Conservation (phyloP, 176 grass and related monocot genomes). For the Ananas comosus region DNA sequence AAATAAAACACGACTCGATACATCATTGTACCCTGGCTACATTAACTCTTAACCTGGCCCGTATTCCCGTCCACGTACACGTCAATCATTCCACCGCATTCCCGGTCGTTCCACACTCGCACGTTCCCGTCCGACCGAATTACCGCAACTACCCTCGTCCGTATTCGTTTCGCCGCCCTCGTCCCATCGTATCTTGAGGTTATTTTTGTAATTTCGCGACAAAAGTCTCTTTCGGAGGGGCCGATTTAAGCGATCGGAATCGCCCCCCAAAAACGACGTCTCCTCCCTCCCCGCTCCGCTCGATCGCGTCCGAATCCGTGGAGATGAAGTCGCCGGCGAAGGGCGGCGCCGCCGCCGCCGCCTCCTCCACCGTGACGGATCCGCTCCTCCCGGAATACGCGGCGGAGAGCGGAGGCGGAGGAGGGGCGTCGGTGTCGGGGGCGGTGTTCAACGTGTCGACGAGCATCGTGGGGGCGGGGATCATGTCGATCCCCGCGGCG, state of each 20-base stretch:
- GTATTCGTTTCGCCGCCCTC: too few relatives aligned
- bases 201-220: too few relatives aligned
- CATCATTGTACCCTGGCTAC: too few relatives aligned
- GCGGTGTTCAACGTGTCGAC: constrained; percentile 93
- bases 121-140: too few relatives aligned
- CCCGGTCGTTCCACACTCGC: too few relatives aligned
- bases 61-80: too few relatives aligned
- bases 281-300: background rate
- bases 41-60: too few relatives aligned
- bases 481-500: constrained; percentile 93
- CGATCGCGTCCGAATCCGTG: background rate
- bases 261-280: background rate
- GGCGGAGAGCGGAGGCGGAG: background rate
- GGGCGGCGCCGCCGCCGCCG: background rate
- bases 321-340: constrained; percentile 12
- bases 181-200: too few relatives aligned
- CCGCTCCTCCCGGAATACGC: constrained; percentile 43
- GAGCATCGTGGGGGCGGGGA: constrained; percentile 84
- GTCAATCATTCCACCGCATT: too few relatives aligned
- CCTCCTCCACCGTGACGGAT: background rate
- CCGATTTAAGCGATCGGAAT: background rate
- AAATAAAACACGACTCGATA: too few relatives aligned
- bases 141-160: too few relatives aligned
- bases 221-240: background rate
- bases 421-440: constrained; percentile 36